Conservation (phyloP, 345 rosid genomes). For the Abelmoschus esculentus region DNA sequence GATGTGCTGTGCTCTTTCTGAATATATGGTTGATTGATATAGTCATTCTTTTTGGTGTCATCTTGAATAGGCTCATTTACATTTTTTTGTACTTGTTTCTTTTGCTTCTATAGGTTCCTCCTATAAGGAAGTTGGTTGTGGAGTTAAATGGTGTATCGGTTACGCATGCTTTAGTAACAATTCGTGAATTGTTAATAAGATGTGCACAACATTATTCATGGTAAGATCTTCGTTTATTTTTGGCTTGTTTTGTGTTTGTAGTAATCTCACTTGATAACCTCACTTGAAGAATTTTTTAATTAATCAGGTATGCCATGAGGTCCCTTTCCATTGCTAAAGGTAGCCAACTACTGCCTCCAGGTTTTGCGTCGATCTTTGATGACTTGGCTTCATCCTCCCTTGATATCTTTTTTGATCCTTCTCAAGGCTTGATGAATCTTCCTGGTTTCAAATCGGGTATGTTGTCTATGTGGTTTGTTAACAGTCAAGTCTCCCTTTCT, state of each 20-base stretch:
- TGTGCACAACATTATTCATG: conserved; percentile 92
- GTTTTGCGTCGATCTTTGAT: conserved; percentile 80
- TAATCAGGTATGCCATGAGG: conserved; percentile 83
- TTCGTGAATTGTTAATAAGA: conserved; percentile 61
- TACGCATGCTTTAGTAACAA: conserved; percentile 84
- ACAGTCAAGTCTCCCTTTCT: not conserved
- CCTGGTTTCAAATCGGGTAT: conserved; percentile 81
- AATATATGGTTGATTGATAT: conserved; percentile 14
- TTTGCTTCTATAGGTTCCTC: conserved; percentile 58
- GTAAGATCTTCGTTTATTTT: conserved; percentile 28
- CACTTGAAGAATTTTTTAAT: conserved; percentile 11
- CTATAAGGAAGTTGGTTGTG: conserved; percentile 71
- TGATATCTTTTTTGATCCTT: conserved; percentile 92
- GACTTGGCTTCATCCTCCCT: conserved; percentile 89
- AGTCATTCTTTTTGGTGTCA: conserved; percentile 5
- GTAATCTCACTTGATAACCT: conserved; percentile 11
- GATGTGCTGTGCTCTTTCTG: not conserved
- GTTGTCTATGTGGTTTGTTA: conserved; percentile 2
- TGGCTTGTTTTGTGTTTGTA: conserved; percentile 12
- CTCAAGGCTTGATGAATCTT: conserved; percentile 59
- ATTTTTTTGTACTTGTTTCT: conserved; percentile 8
- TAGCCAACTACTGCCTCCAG: conserved; percentile 82
- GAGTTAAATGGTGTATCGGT: conserved; percentile 91
- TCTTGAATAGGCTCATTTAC: conserved; percentile 9
- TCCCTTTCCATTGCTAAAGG: conserved; percentile 90